phyloP scores from a whole-genome alignment of 2,329 filamentous ascomycete species.

The Ophiobolus disseminans region DNA sequence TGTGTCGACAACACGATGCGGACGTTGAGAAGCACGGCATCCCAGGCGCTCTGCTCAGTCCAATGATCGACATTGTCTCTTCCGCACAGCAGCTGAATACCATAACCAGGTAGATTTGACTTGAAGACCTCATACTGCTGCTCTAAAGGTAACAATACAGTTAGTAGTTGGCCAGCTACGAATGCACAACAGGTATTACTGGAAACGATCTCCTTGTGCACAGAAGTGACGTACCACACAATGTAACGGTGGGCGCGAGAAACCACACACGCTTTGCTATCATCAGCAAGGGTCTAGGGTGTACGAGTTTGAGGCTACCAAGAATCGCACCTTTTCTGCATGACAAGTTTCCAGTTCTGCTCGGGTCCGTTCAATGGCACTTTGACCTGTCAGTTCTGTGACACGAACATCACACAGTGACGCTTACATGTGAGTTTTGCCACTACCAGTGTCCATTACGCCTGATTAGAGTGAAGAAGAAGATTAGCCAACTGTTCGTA shows the following conservation, averaged over 20 bases:
- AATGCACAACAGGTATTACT: too few species aligned
- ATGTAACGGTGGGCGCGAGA: conserved; percentile 53
- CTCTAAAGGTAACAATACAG: too few species aligned
- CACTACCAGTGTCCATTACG: conserved; percentile 58
- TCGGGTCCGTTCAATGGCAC: conserved; percentile 53
- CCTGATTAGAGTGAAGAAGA: conserved; percentile 37
- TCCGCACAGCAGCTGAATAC: conserved; percentile 70
- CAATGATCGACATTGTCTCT: conserved; percentile 75
- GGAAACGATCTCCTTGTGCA: too few species aligned
- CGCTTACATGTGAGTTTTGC: conserved; percentile 55
- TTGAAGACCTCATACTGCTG: conserved; percentile 52
- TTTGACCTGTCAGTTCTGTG: conserved; percentile 21
- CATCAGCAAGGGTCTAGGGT: conserved; percentile 8
- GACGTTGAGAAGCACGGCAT: conserved; percentile 67
- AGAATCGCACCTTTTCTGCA: conserved; percentile 45
- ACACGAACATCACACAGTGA: not conserved
- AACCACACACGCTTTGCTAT: conserved; percentile 55
- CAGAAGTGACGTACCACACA: too few species aligned
- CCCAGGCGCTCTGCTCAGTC: conserved; percentile 72
- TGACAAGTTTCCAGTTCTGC: conserved; percentile 51
- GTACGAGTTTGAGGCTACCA: not conserved
- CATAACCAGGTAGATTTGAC: conserved; percentile 54
- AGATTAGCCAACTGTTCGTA: not conserved
- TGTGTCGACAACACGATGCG: conserved; percentile 80
- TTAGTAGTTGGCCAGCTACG: too few species aligned